Percentiles rank a stretch among this genome's conserved stretches.
phyloP scores from a whole-genome alignment of 495 filamentous ascomycete species.

The Xylaria telfairii region DNA sequence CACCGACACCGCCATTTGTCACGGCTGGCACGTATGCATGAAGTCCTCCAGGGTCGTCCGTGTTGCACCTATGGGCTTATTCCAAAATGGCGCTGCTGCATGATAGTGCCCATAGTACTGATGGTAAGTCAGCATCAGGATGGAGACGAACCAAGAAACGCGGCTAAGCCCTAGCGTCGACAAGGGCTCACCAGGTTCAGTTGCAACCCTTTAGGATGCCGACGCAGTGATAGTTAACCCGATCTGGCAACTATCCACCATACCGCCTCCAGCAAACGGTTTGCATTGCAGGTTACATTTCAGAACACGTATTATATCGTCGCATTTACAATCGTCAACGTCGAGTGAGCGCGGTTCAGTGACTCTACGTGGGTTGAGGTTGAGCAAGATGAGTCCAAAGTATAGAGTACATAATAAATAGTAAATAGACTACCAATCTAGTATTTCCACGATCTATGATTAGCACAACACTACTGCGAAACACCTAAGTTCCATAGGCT shows the following conservation, averaged over 20 bases:
- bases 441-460: background rate
- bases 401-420: background rate
- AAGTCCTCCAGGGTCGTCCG: slow-evolving; percentile 12
- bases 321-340: background rate
- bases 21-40: slow-evolving; percentile 17
- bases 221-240: slow-evolving; percentile 12
- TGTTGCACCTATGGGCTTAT: slow-evolving; percentile 19
- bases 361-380: background rate
- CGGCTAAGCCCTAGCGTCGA: slow-evolving; percentile 15
- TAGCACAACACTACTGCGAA: slow-evolving; percentile 18
- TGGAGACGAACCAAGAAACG: slow-evolving; percentile 16
- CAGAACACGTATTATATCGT: background rate
- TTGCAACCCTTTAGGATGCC: slow-evolving; percentile 4
- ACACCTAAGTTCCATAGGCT: slow-evolving; percentile 15
- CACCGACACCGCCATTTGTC: slow-evolving; percentile 27
- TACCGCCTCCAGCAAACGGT: background rate
- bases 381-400: background rate
- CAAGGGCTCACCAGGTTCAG: slow-evolving; percentile 2
- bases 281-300: background rate
- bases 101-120: background rate
- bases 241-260: background rate
- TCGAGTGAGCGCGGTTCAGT: background rate
- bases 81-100: slow-evolving; percentile 18
- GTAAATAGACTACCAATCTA: background rate
- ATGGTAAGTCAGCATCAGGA: slow-evolving; percentile 21